Evolutionary conservation across 495 filamentous ascomycete genomes (phyloP), one percentile per base, ranked within the genome.

Genomic region (Achaetomiella virescens): DNA sequence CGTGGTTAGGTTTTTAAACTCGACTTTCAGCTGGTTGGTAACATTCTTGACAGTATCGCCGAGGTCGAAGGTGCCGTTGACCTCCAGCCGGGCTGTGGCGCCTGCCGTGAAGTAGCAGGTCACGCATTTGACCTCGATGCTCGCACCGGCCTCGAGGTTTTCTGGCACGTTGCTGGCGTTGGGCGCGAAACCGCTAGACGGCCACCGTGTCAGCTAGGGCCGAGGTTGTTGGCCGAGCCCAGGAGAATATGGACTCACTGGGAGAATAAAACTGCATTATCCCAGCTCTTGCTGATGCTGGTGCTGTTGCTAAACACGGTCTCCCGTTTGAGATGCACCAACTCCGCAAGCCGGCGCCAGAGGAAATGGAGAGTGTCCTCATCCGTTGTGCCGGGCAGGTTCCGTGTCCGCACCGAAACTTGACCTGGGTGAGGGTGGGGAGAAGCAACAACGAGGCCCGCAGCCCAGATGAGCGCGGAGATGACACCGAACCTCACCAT

Each of bases 61-160:
- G 11, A 72, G 21, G 31, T 70, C 61, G 27, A 72, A 65, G 33
- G 77, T 70, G 27, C 67, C 66, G 17, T 67, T 61, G 25, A 77
- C 60, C 0, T 58, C 67, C 35, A 81, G 62, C 18, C 68, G 46
- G 6, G 72, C 70, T 5, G 64, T 76, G 14, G 71, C 74, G 9
- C 57, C 58, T 49, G 75, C 78, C 36, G 74, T 78, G 54, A 79
- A 60, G 55, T 81, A 82, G 55, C 79, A 81, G 17, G 65, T 72
- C 12, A 65, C 71, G 57, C 79, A 81, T 11, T 60, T 71, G 42
- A 81, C 74, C 55, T 75, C 68, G 14, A 78, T 55, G 20, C 29
- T 40, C 2, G 33, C 0, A 1, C 15, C 11, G 18, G 17, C 44
- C 8, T 38, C n/a, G 35, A 35, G 9, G 33, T 55, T 37, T 1